Percentiles rank a stretch among this genome's conserved stretches.
These are phyloP conservation scores for Syzygium aromaticum DNA, from an alignment of 345 rosid species.

Conservation along the genomic window DNA sequence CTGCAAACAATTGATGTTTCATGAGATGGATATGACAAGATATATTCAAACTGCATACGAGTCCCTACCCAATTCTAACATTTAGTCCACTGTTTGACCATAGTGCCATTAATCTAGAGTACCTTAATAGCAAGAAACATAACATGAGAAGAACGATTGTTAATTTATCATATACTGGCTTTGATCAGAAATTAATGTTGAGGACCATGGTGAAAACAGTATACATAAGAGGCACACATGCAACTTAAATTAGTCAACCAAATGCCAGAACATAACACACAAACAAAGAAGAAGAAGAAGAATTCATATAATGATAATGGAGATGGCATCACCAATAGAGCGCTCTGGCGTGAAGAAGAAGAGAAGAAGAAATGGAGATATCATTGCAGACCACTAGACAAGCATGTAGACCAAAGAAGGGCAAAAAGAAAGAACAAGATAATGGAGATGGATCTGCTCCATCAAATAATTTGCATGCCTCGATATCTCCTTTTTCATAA, in stretches of 20 bases:
- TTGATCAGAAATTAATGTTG: background rate
- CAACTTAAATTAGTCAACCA: background rate
- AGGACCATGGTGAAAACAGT: background rate
- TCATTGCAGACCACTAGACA: background rate
- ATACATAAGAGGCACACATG: background rate
- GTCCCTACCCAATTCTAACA: background rate
- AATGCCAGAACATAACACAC: background rate
- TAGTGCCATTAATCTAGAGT: background rate
- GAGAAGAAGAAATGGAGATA: background rate
- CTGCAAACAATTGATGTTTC: conserved; percentile 23
- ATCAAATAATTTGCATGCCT: background rate
- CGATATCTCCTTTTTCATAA: background rate
- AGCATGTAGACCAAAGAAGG: background rate
- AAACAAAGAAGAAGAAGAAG: background rate
- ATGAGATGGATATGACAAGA: background rate
- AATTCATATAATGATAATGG: background rate
- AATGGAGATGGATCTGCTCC: background rate
- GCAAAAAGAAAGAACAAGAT: background rate
- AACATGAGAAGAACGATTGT: background rate
- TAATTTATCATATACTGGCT: background rate
- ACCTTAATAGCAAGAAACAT: background rate
- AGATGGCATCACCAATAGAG: background rate
- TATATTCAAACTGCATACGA: background rate
- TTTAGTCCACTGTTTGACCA: background rate
- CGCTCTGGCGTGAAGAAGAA: background rate